phyloP scores from a whole-genome alignment of 2,329 filamentous ascomycete species.

The Verticillium klebahnii region DNA sequence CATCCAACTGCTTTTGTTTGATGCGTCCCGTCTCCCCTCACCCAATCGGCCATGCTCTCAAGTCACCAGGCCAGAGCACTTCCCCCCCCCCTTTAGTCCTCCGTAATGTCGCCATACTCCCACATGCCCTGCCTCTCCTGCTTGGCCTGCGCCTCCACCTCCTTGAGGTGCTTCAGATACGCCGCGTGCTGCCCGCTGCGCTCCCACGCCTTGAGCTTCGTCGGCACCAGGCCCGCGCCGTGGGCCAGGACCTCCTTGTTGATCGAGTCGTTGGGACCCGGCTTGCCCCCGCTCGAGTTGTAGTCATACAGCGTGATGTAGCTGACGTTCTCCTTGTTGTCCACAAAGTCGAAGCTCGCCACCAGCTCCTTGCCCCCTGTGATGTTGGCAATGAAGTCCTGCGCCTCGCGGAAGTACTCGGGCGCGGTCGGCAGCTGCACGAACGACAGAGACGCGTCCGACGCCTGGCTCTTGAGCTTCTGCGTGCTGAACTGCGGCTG shows the following conservation, averaged over 20 bases:
- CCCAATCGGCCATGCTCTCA: neutral
- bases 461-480: slow-evolving; percentile 81
- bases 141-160: slow-evolving; percentile 76
- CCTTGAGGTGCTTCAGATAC: slow-evolving; percentile 66
- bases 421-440: slow-evolving; percentile 78
- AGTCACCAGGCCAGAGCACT: neutral
- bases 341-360: slow-evolving; percentile 83
- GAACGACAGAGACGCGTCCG: slow-evolving; percentile 82
- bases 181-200: slow-evolving; percentile 63
- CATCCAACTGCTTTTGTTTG: slow-evolving; percentile 9
- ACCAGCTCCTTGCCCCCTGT: slow-evolving; percentile 76
- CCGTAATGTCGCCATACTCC: slow-evolving; percentile 96
- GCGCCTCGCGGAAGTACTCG: slow-evolving; percentile 80
- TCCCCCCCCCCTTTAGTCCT: slow-evolving; percentile 56
- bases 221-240: slow-evolving; percentile 85
- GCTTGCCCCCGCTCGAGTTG: slow-evolving; percentile 49
- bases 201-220: slow-evolving; percentile 91
- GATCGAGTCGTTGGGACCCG: slow-evolving; percentile 68
- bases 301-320: slow-evolving; percentile 88
- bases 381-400: slow-evolving; percentile 68
- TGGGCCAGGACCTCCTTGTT: slow-evolving; percentile 83
- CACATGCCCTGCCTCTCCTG: slow-evolving; percentile 80
- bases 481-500: slow-evolving; percentile 73
- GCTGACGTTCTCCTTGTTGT: slow-evolving; percentile 71
- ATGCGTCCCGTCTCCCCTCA: neutral